Evolutionary conservation across 352 stramenopile genomes (phyloP).

Genomic region (Phytophthora nicotianae): DNA sequence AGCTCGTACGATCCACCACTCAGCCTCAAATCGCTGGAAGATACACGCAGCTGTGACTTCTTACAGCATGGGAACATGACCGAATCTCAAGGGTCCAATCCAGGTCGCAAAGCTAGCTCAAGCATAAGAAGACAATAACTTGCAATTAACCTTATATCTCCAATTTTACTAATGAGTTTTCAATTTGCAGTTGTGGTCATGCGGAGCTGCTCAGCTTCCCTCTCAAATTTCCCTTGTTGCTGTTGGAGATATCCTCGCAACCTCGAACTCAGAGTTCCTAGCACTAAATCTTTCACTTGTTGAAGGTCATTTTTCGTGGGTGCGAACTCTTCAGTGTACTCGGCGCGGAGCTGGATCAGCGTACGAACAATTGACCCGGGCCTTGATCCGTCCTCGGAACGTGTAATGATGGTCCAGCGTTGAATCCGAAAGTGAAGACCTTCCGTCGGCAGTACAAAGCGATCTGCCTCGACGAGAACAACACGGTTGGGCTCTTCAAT

Average conservation of each 20-base stretch:
- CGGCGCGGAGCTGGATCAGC: conserved; percentile 14
- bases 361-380: conserved; percentile 9
- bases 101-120: not conserved
- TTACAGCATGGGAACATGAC: no score
- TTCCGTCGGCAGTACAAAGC: conserved; percentile 19
- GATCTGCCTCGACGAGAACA: conserved; percentile 21
- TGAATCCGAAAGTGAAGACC: conserved; percentile 26
- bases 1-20: no score
- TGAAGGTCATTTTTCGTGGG: not conserved
- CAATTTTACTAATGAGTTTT: no score
- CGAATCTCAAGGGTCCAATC: no score
- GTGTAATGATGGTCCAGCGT: conserved; percentile 28
- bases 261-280: conserved; percentile 7
- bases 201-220: conserved; percentile 3
- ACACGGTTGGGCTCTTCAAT: conserved; percentile 34
- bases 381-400: not conserved
- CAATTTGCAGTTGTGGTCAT: no score
- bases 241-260: conserved; percentile 7
- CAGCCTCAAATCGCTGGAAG: not conserved
- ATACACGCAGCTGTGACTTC: not conserved
- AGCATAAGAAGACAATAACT: not conserved
- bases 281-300: conserved; percentile 9
- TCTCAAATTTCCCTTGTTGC: conserved; percentile 6
- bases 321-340: not conserved
- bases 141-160: no score